Percentiles rank a stretch among this genome's conserved stretches.
Conservation (phyloP, 2,329 filamentous ascomycete genomes). For the Bipolaris oryzae region DNA sequence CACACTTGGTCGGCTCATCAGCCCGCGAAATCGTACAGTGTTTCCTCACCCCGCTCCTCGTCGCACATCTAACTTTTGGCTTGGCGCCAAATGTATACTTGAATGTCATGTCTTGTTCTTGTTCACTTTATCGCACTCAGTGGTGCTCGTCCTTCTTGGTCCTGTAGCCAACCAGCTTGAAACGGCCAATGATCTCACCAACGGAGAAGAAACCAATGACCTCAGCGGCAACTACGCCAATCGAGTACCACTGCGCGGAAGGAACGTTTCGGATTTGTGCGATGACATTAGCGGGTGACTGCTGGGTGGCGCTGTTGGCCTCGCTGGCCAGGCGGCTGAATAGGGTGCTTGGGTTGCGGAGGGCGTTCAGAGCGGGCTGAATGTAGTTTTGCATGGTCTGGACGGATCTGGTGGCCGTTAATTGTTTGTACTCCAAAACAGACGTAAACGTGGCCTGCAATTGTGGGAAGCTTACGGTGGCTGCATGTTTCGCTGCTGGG, state of each 20-base stretch:
- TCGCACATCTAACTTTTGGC: conserved; percentile 2
- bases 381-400: conserved; percentile 87
- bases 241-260: conserved; percentile 71
- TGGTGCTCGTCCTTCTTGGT: conserved; percentile 42
- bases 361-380: conserved; percentile 72
- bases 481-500: conserved; percentile 86
- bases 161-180: conserved; percentile 92
- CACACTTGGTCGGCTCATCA: conserved; percentile 23
- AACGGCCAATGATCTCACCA: conserved; percentile 92
- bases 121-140: conserved; percentile 25
- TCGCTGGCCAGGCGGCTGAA: conserved; percentile 55
- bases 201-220: conserved; percentile 96
- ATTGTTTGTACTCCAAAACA: conserved; percentile 16
- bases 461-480: conserved; percentile 75
- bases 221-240: conserved; percentile 82
- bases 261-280: conserved; percentile 71
- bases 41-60: conserved; percentile 7
- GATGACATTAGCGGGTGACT: conserved; percentile 60
- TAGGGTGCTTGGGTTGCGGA: conserved; percentile 71
- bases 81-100: conserved; percentile 10
- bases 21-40: conserved; percentile 30
- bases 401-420: conserved; percentile 64
- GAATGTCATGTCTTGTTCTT: conserved; percentile 15
- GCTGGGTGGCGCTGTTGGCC: conserved; percentile 53
- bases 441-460: neutral